Conservation (phyloP, 768 basidiomycete genomes). For the Tylopilus subfusipes region DNA sequence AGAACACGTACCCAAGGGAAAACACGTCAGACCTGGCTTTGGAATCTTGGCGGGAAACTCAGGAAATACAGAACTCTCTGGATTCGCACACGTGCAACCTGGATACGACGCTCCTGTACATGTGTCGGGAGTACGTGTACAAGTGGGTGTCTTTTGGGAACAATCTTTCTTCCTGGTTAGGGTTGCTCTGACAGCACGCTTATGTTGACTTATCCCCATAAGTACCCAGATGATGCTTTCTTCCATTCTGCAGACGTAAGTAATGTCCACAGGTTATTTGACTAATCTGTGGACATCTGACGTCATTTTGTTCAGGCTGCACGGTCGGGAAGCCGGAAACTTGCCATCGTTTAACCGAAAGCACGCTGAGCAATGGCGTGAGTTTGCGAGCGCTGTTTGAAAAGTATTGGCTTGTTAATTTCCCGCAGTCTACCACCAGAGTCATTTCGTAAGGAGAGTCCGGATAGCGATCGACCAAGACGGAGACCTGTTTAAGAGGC, state of each 20-base stretch:
- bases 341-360: constrained; percentile 62
- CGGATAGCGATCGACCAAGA: constrained; percentile 51
- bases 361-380: constrained; percentile 78
- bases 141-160: constrained; percentile 47
- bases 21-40: constrained; percentile 58
- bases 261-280: constrained; percentile 9
- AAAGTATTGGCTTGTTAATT: constrained; percentile 2
- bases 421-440: constrained; percentile 61
- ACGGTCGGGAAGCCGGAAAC: constrained; percentile 45
- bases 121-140: constrained; percentile 67
- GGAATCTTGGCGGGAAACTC: constrained; percentile 64
- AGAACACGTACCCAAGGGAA: constrained; percentile 41
- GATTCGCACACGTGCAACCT: constrained; percentile 68
- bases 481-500: constrained; percentile 56
- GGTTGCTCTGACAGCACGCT: constrained; percentile 14
- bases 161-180: constrained; percentile 6
- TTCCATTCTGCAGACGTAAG: constrained; percentile 62
- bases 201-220: constrained; percentile 13
- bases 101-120: constrained; percentile 64
- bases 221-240: constrained; percentile 66
- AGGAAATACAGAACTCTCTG: constrained; percentile 62
- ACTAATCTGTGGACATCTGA: constrained; percentile 1
- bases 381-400: constrained; percentile 29
- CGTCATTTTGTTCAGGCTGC: constrained; percentile 40
- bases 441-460: constrained; percentile 59